phyloP scores from a whole-genome alignment of 306 rosid species.

The Sicyos edulis region DNA sequence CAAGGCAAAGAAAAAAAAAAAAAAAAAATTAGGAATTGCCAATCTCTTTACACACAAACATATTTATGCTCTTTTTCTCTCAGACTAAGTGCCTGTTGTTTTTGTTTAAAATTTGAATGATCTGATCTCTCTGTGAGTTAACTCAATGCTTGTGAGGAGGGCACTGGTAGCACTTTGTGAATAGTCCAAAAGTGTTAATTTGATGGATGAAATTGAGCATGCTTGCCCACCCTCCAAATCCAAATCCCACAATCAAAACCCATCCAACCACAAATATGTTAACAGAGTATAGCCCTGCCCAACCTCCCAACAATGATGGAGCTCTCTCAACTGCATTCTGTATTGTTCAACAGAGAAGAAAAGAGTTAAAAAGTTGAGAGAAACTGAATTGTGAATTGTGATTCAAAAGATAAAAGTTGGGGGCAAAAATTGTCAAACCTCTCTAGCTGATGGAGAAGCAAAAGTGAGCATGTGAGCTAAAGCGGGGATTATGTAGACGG shows the following conservation, averaged over 20 bases:
- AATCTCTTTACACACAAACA: conserved; percentile 73
- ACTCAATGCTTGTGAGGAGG: conserved; percentile 71
- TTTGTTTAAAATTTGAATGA: background rate
- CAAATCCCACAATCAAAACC: conserved; percentile 92
- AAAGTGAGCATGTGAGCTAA: conserved; percentile 91
- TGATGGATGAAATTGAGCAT: conserved; percentile 76
- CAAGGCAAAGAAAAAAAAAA: background rate
- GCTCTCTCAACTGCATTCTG: conserved; percentile 97
- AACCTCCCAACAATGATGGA: conserved; percentile 73
- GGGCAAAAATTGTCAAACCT: conserved; percentile 34
- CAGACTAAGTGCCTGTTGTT: conserved; percentile 19
- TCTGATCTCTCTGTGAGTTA: background rate
- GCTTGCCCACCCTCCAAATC: conserved; percentile 99
- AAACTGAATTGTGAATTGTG: background rate
- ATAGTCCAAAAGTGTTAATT: conserved; percentile 70
- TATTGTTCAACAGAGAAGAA: background rate
- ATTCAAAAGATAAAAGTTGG: background rate
- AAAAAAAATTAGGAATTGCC: conserved; percentile 30
- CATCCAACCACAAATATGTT: conserved; percentile 81
- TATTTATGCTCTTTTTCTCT: conserved; percentile 26
- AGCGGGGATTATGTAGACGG: conserved; percentile 96
- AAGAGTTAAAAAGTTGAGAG: background rate
- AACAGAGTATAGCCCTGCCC: conserved; percentile 68
- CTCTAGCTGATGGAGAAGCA: conserved; percentile 71
- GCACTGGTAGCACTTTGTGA: conserved; percentile 88